Evolutionary conservation across 2,329 filamentous ascomycete genomes (phyloP).

Genomic region (Alternaria tenuissima): DNA sequence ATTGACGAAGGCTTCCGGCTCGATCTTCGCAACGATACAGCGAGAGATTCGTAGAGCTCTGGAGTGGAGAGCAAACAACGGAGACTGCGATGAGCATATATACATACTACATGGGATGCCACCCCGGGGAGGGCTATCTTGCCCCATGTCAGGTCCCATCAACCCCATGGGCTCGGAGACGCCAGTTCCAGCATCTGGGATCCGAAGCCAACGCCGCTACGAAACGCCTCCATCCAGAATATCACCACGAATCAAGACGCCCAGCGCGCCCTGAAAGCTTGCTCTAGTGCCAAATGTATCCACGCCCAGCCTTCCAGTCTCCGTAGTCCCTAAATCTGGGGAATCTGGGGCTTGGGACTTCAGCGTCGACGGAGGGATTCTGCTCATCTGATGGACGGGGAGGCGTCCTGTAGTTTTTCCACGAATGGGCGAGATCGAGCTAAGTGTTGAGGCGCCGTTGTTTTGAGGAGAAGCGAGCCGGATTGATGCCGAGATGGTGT

Average conservation of each 20-base stretch:
- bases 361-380: constrained; percentile 16
- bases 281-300: constrained; percentile 22
- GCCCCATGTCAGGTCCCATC: constrained; percentile 22
- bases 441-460: constrained; percentile 14
- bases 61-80: constrained; percentile 15
- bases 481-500: constrained; percentile 20
- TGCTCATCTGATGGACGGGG: constrained; percentile 26
- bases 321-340: constrained; percentile 16
- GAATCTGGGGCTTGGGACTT: constrained; percentile 40
- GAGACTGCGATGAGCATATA: constrained; percentile 23
- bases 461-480: constrained; percentile 15
- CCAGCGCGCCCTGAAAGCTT: constrained; percentile 31
- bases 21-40: constrained; percentile 28
- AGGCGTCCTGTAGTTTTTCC: constrained; percentile 30
- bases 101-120: constrained; percentile 30
- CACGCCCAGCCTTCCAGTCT: constrained; percentile 6
- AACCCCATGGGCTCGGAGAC: constrained; percentile 34
- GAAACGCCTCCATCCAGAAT: constrained; percentile 21
- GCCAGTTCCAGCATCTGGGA: constrained; percentile 28
- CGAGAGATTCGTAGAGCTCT: constrained; percentile 22
- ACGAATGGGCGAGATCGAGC: constrained; percentile 33
- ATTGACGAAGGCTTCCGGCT: constrained; percentile 12
- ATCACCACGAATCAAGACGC: constrained; percentile 44
- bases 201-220: constrained; percentile 7
- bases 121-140: constrained; percentile 19